These are phyloP conservation scores for Xylaria venustula DNA, from an alignment of 495 filamentous ascomycete species.

Conservation along the genomic window DNA sequence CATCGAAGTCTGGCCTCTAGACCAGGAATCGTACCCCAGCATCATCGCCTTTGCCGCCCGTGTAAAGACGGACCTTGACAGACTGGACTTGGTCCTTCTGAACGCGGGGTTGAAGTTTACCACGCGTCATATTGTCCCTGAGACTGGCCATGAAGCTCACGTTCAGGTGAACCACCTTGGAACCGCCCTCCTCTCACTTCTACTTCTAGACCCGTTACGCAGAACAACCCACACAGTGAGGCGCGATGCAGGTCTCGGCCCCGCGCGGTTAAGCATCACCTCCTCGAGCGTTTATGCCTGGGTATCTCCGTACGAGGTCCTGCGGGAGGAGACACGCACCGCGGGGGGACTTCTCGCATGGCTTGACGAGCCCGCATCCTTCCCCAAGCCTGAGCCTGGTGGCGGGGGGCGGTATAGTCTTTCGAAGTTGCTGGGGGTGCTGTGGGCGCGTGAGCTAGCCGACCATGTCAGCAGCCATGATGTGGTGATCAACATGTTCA, in stretches of 20 bases:
- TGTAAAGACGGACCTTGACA: constrained; percentile 25
- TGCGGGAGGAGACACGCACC: constrained; percentile 27
- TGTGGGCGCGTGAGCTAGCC: constrained; percentile 48
- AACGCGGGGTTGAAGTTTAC: constrained; percentile 43
- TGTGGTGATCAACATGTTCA: constrained; percentile 53
- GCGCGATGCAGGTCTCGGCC: constrained; percentile 4
- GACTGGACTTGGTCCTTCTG: constrained; percentile 43
- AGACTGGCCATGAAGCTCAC: constrained; percentile 43
- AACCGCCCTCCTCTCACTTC: constrained; percentile 17
- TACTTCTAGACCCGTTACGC: constrained; percentile 28
- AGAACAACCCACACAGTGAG: constrained; percentile 27
- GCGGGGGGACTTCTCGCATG: constrained; percentile 36
- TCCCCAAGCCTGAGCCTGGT: constrained; percentile 24
- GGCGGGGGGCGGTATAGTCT: constrained; percentile 38
- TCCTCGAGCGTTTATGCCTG: constrained; percentile 34
- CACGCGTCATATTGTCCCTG: constrained; percentile 18
- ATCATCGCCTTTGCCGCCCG: constrained; percentile 40
- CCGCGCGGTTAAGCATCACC: constrained; percentile 42
- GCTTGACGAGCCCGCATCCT: constrained; percentile 41
- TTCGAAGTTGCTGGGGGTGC: constrained; percentile 51
- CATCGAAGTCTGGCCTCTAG: constrained; percentile 52
- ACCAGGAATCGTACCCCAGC: constrained; percentile 45
- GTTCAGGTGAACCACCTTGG: constrained; percentile 45
- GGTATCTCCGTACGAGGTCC: constrained; percentile 28
- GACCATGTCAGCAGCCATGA: constrained; percentile 19